Conservation (phyloP, 768 basidiomycete species). For the Boletus rubescentipes region DNA sequence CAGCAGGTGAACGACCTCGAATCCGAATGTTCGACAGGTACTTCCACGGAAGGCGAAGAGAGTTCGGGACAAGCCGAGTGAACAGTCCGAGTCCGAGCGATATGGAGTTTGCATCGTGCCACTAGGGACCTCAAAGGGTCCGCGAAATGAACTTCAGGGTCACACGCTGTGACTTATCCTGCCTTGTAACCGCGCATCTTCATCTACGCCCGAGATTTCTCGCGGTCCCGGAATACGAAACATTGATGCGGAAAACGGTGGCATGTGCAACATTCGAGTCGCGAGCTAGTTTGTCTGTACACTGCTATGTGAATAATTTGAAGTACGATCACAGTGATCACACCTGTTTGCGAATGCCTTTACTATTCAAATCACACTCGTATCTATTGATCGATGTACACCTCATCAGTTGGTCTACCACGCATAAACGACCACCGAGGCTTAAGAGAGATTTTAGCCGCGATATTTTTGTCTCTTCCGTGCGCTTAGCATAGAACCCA, state of each 20-base stretch:
- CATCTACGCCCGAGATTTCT: conserved; percentile 7
- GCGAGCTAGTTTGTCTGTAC: not conserved
- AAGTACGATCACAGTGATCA: not conserved
- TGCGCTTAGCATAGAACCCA: not conserved
- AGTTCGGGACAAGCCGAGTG: conserved; percentile 4
- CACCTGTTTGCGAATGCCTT: not conserved
- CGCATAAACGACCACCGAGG: not conserved
- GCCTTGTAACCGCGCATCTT: not conserved
- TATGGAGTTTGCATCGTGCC: conserved; percentile 9
- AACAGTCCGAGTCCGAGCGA: conserved; percentile 7
- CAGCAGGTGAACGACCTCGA: not conserved
- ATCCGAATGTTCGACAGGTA: too few species aligned
- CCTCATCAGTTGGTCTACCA: conserved; percentile 9
- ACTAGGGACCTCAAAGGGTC: conserved; percentile 3
- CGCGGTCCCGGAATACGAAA: not conserved
- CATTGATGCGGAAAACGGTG: conserved; percentile 2
- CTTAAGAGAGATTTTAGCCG: not conserved
- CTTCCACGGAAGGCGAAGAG: not conserved
- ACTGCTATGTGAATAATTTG: not conserved
- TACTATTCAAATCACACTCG: conserved; percentile 3
- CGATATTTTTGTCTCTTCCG: not conserved
- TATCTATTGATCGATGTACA: conserved; percentile 19
- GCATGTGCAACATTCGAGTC: not conserved
- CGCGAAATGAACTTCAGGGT: conserved; percentile 14
- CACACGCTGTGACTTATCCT: not conserved